Evolutionary conservation across 371 early-diverging fungal species (phyloP).

Genomic region (Mortierella sp.): DNA sequence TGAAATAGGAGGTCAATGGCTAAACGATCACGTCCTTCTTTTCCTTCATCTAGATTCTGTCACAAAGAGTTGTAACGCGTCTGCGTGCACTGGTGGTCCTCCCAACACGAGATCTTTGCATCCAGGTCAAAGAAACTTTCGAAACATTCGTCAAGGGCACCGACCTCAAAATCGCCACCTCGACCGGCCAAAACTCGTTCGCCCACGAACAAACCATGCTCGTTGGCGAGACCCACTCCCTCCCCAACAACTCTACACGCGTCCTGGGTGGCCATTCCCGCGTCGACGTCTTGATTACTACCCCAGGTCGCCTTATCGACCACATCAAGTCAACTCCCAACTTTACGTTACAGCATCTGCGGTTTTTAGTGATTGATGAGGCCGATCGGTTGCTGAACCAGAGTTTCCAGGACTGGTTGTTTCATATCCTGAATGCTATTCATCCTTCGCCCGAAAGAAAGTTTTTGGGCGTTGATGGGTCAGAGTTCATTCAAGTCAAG

Average conservation of each 20-base stretch:
- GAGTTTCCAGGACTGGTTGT: slow-evolving; percentile 95
- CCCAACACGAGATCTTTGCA: slow-evolving; percentile 92
- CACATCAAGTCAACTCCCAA: slow-evolving; percentile 87
- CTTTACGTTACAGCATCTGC: slow-evolving; percentile 91
- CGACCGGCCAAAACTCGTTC: slow-evolving; percentile 85
- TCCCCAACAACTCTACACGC: slow-evolving; percentile 16
- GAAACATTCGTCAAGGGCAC: slow-evolving; percentile 83
- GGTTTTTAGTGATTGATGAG: slow-evolving; percentile 95
- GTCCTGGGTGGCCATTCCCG: slow-evolving; percentile 66
- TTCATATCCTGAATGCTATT: slow-evolving; percentile 83
- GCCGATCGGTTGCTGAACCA: slow-evolving; percentile 96
- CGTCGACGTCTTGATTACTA: slow-evolving; percentile 94
- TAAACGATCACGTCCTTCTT: not conserved
- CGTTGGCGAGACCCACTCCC: slow-evolving; percentile 65
- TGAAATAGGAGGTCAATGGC: not conserved
- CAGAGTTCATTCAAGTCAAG: slow-evolving; percentile 28
- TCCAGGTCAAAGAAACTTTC: slow-evolving; percentile 89
- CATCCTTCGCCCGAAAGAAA: slow-evolving; percentile 60
- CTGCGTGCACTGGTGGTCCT: slow-evolving; percentile 90
- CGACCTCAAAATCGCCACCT: slow-evolving; percentile 77
- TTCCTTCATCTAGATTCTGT: slow-evolving; percentile 63
- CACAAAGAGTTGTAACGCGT: slow-evolving; percentile 77
- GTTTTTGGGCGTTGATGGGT: slow-evolving; percentile 27
- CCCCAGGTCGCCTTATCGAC: slow-evolving; percentile 96
- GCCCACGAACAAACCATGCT: slow-evolving; percentile 80